Base-by-base conservation (phyloP, 2,329 filamentous ascomycete species). In the Epichloe elymi region DNA sequence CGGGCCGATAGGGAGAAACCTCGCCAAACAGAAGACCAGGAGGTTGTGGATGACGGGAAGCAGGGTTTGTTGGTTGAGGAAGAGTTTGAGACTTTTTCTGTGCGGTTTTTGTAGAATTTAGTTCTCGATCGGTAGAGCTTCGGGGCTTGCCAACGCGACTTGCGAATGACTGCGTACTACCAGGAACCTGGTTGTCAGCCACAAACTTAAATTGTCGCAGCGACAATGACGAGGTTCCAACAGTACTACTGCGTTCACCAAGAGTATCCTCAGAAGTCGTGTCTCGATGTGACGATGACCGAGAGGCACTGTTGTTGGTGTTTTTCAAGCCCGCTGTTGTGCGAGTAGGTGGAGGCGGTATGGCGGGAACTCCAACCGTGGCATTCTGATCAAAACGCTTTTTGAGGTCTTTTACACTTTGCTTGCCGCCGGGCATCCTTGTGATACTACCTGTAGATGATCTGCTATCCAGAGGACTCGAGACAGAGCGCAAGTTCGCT, bases 321-420 rank as follows among this genome's bases (percentile, higher is more conserved):
- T 20, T 33, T 48, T 39, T 43, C 23, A 36, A 41, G 26, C 46
- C 41, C n/a, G 50, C 36, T n/a, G 17, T 38, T 20, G 41, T 44
- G 14, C 46, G 46, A 36, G 42, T 26, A 36, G 43, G 46, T 45
- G 40, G 41, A 6, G 49, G 42, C 12, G 46, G 37, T 23, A 49
- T 51, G 33, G 50, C 20, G 33, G 50, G 26, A 36, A 41, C 39
- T 14, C 33, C 38, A 15, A 38, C 42, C 19, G 65, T 61, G 39
- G 65, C 59, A 54, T 65, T 80, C 61, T 83, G 80, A 65, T 91
- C 86, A 68, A 91, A 93, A 50, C 79, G 82, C 66, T 83, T 87
- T 60, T 86, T 82, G 55, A 93, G 73, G 62, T 93, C 86, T 67
- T 84, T 88, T 58, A 93, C 85, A 54, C 84, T 90, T n/a, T 81